Percentiles rank a stretch among this genome's conserved stretches.
Evolutionary conservation across 2,329 filamentous ascomycete genomes (phyloP).

Genomic region (Alternaria metachromatica): DNA sequence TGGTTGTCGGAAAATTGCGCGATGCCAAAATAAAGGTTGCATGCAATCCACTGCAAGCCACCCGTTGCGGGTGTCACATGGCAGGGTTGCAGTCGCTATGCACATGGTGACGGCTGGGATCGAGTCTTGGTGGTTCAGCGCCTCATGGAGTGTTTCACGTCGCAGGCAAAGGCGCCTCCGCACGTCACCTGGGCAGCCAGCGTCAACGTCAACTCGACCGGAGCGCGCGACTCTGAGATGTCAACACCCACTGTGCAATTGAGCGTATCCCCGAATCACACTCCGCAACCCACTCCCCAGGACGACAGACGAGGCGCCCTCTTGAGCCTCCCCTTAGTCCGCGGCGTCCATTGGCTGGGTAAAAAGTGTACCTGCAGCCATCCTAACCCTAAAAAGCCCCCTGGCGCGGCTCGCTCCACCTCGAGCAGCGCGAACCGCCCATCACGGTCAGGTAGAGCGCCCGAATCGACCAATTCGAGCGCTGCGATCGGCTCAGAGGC

Average conservation of each 20-base stretch:
- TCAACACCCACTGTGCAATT: neutral
- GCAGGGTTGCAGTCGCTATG: constrained; percentile 6
- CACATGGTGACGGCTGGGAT: neutral
- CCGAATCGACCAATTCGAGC: constrained; percentile 39
- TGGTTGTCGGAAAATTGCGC: constrained; percentile 9
- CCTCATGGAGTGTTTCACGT: constrained; percentile 5
- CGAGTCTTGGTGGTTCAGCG: neutral
- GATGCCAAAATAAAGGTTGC: constrained; percentile 4
- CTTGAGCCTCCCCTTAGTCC: neutral
- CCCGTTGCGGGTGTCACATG: constrained; percentile 16
- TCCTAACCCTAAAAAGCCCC: constrained; percentile 12
- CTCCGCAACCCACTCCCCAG: neutral
- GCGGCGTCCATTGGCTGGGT: constrained; percentile 12
- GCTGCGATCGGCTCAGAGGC: constrained; percentile 35
- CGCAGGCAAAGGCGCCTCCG: neutral
- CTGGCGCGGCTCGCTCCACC: constrained; percentile 33
- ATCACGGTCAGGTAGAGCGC: constrained; percentile 24
- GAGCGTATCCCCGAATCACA: neutral
- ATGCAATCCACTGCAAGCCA: constrained; percentile 14
- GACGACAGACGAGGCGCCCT: neutral
- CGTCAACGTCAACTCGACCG: neutral
- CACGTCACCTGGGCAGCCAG: neutral
- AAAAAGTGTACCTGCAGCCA: constrained; percentile 34
- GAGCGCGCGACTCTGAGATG: neutral
- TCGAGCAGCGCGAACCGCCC: constrained; percentile 31